Evolutionary conservation across 2,329 filamentous ascomycete genomes (phyloP).

Genomic region (Capronia epimyces): DNA sequence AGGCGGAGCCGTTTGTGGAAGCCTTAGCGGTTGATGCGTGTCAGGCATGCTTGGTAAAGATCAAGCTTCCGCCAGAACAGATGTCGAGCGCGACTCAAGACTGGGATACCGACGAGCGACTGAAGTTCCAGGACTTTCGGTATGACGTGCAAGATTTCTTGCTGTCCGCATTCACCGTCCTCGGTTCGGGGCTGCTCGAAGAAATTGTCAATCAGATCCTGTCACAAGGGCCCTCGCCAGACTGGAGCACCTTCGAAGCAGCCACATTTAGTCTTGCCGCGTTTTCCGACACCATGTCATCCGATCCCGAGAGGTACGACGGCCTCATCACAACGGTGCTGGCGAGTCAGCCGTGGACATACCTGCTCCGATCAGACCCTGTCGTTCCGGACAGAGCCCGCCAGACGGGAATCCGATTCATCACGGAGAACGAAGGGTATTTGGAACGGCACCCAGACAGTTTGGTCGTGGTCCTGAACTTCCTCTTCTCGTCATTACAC

Average conservation of each 20-base stretch:
- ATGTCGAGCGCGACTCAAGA: conserved; percentile 22
- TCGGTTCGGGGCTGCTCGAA: conserved; percentile 40
- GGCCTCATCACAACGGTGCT: conserved; percentile 40
- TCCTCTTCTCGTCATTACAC: conserved; percentile 43
- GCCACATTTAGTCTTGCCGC: conserved; percentile 42
- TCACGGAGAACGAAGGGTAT: conserved; percentile 42
- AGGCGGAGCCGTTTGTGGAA: conserved; percentile 20
- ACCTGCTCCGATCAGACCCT: conserved; percentile 34
- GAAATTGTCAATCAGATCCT: conserved; percentile 39
- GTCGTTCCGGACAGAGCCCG: conserved; percentile 34
- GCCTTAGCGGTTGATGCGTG: conserved; percentile 20
- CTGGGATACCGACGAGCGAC: conserved; percentile 42
- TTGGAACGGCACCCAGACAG: conserved; percentile 41
- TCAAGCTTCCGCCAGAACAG: conserved; percentile 30
- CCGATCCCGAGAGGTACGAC: conserved; percentile 40
- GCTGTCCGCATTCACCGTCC: conserved; percentile 39
- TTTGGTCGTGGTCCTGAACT: conserved; percentile 39
- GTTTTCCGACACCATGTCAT: conserved; percentile 42
- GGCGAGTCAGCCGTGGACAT: conserved; percentile 29
- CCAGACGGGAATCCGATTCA: conserved; percentile 40
- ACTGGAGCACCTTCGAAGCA: conserved; percentile 43
- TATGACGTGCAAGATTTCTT: conserved; percentile 44
- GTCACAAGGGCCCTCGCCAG: conserved; percentile 32
- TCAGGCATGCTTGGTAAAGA: conserved; percentile 23
- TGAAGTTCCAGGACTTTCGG: conserved; percentile 41